Base-by-base conservation (phyloP, 495 filamentous ascomycete genomes). In the Penicillium daleae region DNA sequence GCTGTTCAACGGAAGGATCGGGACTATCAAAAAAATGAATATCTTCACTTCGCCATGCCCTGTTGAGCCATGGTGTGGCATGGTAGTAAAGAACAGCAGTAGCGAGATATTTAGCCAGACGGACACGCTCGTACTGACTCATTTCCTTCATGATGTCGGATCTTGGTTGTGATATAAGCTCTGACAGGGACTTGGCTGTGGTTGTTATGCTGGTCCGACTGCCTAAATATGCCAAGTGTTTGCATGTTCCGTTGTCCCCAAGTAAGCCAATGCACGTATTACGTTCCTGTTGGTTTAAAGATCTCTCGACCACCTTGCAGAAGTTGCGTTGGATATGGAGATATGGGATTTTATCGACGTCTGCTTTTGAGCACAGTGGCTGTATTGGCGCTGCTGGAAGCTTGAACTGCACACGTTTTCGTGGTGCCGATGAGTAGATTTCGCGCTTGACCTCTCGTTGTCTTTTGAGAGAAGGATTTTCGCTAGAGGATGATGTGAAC, bases 1-100 rank as follows among this genome's bases (percentile, higher is more conserved):
- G 4, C 2, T 52, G 50, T 8, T 24, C 6, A 10, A n/a, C 7
- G 4, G 27, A 8, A 3, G 19, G 10, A 21, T 54, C 51, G 6
- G 21, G 9, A 22, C 17, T 15, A 3, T 35, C n/a, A 13, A 54
- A 35, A 21, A 54, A 35, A 6, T 54, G 17, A 13, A 54, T 21
- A 21, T 54, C 51, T 12, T 54, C 29, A 6, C 29, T 54, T 2
- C 9, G 17, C 51, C 51, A 54, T 24, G 27, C 31, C 10, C 13
- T 32, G 1, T 21, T 35, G 3, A 54, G 13, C 51, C 51, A 54
- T 3, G 51, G 29, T 22, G 51, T 54, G 4, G 51, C 29, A 22
- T 54, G 32, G 24, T 54, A 54, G 27, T 32, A 35, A 4, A 54
- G 51, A 54, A 35, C 32, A 19, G 51, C 29, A 2, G 51, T 35